Evolutionary conservation across 257 asterid species (phyloP).

Genomic region (Lycium barbarum): DNA sequence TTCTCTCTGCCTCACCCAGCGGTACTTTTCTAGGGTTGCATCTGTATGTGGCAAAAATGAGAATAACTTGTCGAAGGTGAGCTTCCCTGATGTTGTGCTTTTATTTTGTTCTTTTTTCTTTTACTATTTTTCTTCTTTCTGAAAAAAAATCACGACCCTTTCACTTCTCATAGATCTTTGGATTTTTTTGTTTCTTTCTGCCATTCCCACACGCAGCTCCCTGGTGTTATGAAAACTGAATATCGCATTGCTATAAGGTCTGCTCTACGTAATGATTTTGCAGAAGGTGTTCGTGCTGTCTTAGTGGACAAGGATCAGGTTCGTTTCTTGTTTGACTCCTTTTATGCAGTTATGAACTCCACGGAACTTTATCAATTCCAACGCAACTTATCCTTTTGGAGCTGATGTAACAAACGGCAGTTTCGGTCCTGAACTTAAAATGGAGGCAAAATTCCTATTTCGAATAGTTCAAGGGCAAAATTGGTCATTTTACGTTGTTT

Average conservation of each 20-base stretch:
- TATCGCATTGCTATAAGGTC: slow-evolving; percentile 84
- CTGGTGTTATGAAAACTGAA: slow-evolving; percentile 89
- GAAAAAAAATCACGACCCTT: neutral
- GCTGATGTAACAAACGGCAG: no score
- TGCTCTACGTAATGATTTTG: slow-evolving; percentile 76
- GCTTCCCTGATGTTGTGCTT: slow-evolving; percentile 25
- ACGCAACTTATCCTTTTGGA: no score
- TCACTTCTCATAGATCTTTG: neutral
- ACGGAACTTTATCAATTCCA: no score
- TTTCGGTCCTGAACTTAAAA: no score
- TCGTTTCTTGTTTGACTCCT: slow-evolving; percentile 33
- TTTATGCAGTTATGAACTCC: neutral
- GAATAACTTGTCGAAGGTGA: slow-evolving; percentile 70
- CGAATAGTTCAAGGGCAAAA: no score
- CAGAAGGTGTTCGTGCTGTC: slow-evolving; percentile 96
- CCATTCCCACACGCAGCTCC: slow-evolving; percentile 58
- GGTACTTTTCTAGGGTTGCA: slow-evolving; percentile 77
- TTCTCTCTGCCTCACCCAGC: slow-evolving; percentile 82
- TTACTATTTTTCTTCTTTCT: slow-evolving; percentile 20
- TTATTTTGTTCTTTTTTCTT: slow-evolving; percentile 5
- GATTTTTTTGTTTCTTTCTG: slow-evolving; percentile 25
- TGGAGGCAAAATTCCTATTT: no score
- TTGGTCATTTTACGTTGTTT: no score
- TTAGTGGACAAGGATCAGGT: slow-evolving; percentile 98
- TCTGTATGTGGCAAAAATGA: slow-evolving; percentile 63